Evolutionary conservation across 768 basidiomycete genomes (phyloP), one percentile per base, ranked within the genome.

Genomic region (Leccinum boreale): DNA sequence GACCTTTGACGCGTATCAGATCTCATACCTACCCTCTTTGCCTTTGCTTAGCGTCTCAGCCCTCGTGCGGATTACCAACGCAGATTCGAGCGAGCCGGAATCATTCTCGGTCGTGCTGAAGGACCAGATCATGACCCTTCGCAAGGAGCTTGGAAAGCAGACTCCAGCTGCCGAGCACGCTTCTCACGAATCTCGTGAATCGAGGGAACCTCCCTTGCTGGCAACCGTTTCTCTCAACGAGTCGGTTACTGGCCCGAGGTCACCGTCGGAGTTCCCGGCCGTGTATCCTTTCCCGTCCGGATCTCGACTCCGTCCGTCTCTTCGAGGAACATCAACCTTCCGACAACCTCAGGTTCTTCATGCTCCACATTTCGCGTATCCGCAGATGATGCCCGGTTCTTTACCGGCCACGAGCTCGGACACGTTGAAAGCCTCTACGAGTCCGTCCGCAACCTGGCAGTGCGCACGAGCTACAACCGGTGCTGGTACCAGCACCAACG

Each of bases 101-200:
- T 53, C 75, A 2, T 92, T 94, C 66, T 71, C 68, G 2, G 62
- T 63, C 7, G 64, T 82, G 4, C 61, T 94, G 47, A 81, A 81
- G 70, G 66, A 60, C 1, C 84, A 89, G 67, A 85, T 94, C 70
- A 76, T 79, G 59, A 65, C 70, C 10, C 81, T 94, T 24, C 78
- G 83, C 58, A 82, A 86, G 66, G 84, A 90, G 67, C 77, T 94
- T 11, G 84, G 85, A 60, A 81, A 84, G 58, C 69, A 72, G 42
- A 47, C 19, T 4, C 15, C 46, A 2, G 19, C 4, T 50, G 21
- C n/a, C 11, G 53, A 44, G 35, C 45, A 36, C 33, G 21, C 48
- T 21, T 47, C 50, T 26, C 47, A 51, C 12, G 54, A 57, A 51
- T 58, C 55, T n/a, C 21, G 2, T 7, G 44, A 44, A 44, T 21